Conservation (phyloP, 1,139 yeast species). For the Sugiyamaella novakii region DNA sequence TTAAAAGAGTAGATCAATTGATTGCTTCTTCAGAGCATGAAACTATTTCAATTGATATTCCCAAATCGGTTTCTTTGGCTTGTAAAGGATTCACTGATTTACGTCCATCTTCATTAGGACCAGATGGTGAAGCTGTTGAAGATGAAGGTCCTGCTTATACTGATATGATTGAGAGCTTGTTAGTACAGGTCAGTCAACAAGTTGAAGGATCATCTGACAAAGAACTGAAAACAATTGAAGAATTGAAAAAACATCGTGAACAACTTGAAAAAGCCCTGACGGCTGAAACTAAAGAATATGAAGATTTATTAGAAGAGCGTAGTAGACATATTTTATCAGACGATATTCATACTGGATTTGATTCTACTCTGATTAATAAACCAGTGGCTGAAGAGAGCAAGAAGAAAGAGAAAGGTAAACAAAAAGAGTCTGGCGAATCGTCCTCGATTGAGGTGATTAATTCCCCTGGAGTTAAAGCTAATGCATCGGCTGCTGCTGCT, state of each 20-base stretch:
- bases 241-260: slow-evolving; percentile 40
- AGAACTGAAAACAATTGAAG: slow-evolving; percentile 31
- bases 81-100: slow-evolving; percentile 34
- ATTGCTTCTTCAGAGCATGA: slow-evolving; percentile 42
- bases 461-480: slow-evolving; percentile 22
- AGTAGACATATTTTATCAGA: slow-evolving; percentile 79
- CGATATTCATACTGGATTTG: slow-evolving; percentile 93
- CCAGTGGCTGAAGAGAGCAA: slow-evolving; percentile 31
- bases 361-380: slow-evolving; percentile 75
- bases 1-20: slow-evolving; percentile 69
- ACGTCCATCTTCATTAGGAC: slow-evolving; percentile 52
- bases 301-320: slow-evolving; percentile 69
- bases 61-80: slow-evolving; percentile 37
- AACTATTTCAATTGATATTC: slow-evolving; percentile 43
- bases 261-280: slow-evolving; percentile 45
- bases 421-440: background rate
- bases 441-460: slow-evolving; percentile 45
- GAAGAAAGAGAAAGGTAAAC: background rate
- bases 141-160: slow-evolving; percentile 76
- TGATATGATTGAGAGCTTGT: slow-evolving; percentile 90
- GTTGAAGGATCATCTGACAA: slow-evolving; percentile 38
- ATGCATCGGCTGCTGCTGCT: slow-evolving; percentile 19
- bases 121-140: slow-evolving; percentile 26
- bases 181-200: slow-evolving; percentile 65
- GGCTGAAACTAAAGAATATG: slow-evolving; percentile 69